A percentile compares a stretch with the other conserved stretches of the same genome.
These are phyloP conservation scores for Fusarium graminum DNA, from an alignment of 2,329 filamentous ascomycete genomes.

Conservation along the genomic window DNA sequence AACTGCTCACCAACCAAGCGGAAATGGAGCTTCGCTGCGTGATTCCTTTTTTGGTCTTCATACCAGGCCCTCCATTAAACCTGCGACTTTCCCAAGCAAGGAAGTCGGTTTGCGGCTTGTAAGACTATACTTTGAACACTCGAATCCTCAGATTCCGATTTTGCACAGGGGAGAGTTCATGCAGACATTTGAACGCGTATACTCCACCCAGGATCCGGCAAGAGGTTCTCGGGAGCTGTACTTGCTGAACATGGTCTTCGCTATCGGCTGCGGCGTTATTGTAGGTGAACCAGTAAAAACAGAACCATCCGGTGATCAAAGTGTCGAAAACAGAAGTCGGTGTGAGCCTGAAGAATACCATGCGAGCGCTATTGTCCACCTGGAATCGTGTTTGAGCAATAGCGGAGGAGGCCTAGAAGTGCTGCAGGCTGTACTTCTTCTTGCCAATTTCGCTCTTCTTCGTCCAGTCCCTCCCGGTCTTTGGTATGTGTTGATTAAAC, in stretches of 20 bases:
- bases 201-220: slow-evolving; percentile 74
- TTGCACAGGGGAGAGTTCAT: slow-evolving; percentile 91
- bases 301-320: slow-evolving; percentile 54
- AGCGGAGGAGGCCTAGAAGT: slow-evolving; percentile 93
- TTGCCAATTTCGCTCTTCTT: slow-evolving; percentile 91
- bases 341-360: slow-evolving; percentile 95
- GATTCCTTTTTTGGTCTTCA: slow-evolving; percentile 98
- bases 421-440: slow-evolving; percentile 88
- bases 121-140: slow-evolving; percentile 92
- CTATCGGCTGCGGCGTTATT: slow-evolving; percentile 94
- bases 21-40: slow-evolving; percentile 81
- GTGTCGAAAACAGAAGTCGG: slow-evolving; percentile 54
- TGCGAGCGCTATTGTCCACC: slow-evolving; percentile 90
- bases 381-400: slow-evolving; percentile 87
- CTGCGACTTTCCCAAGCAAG: slow-evolving; percentile 84
- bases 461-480: slow-evolving; percentile 92
- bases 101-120: slow-evolving; percentile 80
- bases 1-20: slow-evolving; percentile 43
- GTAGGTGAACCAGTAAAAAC: slow-evolving; percentile 73
- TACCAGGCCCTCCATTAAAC: slow-evolving; percentile 87
- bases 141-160: slow-evolving; percentile 95
- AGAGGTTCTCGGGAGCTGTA: slow-evolving; percentile 87
- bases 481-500: slow-evolving; percentile 67
- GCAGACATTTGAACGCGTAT: slow-evolving; percentile 86
- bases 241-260: slow-evolving; percentile 96